Base-by-base conservation (phyloP, 495 filamentous ascomycete genomes). In the Daldinia concentrica region DNA sequence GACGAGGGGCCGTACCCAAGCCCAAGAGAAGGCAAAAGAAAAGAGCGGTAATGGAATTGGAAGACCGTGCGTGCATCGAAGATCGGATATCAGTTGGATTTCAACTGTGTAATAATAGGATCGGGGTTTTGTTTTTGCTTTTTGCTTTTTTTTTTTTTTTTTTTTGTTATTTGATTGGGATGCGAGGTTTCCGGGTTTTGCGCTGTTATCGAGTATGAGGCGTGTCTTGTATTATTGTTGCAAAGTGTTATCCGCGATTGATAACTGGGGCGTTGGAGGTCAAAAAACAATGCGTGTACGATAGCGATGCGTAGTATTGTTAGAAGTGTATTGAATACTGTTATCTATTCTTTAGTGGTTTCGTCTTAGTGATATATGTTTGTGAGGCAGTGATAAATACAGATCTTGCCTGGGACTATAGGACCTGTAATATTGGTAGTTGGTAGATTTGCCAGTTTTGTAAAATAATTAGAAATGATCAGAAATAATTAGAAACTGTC, bases 221-320 rank as follows among this genome's bases (percentile, higher is more conserved):
- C 39, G 41, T 36, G 50, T 34, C 32, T 55, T 62, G 48, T 58
- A 50, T 50, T 52, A 54, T 39, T 17, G 12, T 55, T n/a, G 27
- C 45, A 30, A 37, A 19, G 37, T 30, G 51, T 48, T 12, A 48
- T 48, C 43, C 3, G 19, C 9, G 22, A 48, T 22, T 48, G 43
- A 48, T 48, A 22, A 19, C n/a, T 9, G n/a, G 4, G 52, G 24
- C 50, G 51, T 50, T 37, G 52, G 51, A 29, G 11, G 29, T 56
- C 58, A 62, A 68, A 39, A 68, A 37, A 62, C 41, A 48, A 30
- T 57, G n/a, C 45, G 22, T 68, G 58, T 58, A 62, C 29, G 51
- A 58, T 62, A 62, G 27, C 30, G 30, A 39, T 55, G 17, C 26
- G 39, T 58, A 50, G 37, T 50, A 15, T 62, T 51, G 66, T 27